Percentiles rank a stretch among this genome's conserved stretches.
These are phyloP conservation scores for Bothriochloa decipiens DNA, from an alignment of 176 grass and related monocot species.

Conservation along the genomic window DNA sequence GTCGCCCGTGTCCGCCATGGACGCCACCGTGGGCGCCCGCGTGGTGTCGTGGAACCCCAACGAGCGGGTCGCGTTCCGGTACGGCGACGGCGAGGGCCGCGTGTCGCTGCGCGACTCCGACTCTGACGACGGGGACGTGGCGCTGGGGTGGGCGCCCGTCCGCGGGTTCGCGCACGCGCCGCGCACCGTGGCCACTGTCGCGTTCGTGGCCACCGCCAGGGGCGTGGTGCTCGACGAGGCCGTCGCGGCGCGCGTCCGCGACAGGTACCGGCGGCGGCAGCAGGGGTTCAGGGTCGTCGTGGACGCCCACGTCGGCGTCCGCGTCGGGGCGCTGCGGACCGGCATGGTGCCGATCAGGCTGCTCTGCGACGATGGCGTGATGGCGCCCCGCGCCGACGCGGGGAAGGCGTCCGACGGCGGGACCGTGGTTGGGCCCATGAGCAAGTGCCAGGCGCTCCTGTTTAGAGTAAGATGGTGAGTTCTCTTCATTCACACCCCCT, in stretches of 20 bases:
- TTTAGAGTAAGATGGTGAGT: slow-evolving; percentile 77
- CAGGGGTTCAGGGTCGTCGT: slow-evolving; percentile 67
- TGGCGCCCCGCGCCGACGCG: slow-evolving; percentile 55
- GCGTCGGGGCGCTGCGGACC: slow-evolving; percentile 42
- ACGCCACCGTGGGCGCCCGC: slow-evolving; percentile 43
- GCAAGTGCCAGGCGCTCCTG: slow-evolving; percentile 73
- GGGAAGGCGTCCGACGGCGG: background rate
- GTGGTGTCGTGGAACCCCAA: slow-evolving; percentile 76
- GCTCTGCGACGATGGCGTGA: slow-evolving; percentile 55
- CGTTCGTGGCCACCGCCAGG: slow-evolving; percentile 46
- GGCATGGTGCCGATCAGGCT: slow-evolving; percentile 70
- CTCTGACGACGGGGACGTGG: slow-evolving; percentile 62
- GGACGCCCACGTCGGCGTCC: slow-evolving; percentile 59
- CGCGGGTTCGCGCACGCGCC: slow-evolving; percentile 51
- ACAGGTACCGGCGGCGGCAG: slow-evolving; percentile 46
- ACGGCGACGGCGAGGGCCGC: slow-evolving; percentile 65
- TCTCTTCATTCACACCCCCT: too few relatives aligned
- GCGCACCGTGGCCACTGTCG: slow-evolving; percentile 48
- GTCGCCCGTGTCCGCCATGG: slow-evolving; percentile 43
- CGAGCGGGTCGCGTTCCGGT: slow-evolving; percentile 60
- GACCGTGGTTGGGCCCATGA: slow-evolving; percentile 33
- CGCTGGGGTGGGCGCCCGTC: slow-evolving; percentile 57
- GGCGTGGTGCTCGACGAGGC: slow-evolving; percentile 81
- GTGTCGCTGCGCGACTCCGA: slow-evolving; percentile 54
- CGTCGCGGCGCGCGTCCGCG: slow-evolving; percentile 60